phyloP scores from a whole-genome alignment of 2,329 filamentous ascomycete species.

The Scedosporium aurantiacum region DNA sequence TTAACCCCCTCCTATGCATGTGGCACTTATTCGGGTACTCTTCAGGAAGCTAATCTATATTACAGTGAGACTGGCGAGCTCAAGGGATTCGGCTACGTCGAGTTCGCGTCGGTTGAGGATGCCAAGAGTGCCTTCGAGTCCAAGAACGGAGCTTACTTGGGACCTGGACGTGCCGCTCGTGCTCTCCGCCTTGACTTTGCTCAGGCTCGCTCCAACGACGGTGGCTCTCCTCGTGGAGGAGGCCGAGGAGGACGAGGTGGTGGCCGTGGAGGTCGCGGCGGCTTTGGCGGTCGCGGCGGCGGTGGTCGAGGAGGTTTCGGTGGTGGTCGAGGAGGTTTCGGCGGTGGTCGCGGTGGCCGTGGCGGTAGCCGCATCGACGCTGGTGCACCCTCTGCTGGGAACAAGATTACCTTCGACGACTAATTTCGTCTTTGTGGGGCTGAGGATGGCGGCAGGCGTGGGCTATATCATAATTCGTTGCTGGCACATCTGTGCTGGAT shows the following conservation, averaged over 20 bases:
- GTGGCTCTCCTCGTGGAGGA: constrained; percentile 35
- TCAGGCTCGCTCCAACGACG: constrained; percentile 44
- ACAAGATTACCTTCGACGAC: constrained; percentile 62
- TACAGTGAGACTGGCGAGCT: constrained; percentile 63
- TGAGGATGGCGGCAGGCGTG: constrained; percentile 18
- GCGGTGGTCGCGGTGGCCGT: constrained; percentile 39
- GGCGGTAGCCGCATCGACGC: constrained; percentile 19
- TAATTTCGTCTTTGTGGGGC: constrained; percentile 5
- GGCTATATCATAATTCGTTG: constrained; percentile 25
- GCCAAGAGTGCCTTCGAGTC: constrained; percentile 63
- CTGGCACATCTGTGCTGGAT: constrained; percentile 33
- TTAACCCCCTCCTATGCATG: constrained; percentile 11
- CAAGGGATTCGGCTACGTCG: constrained; percentile 90
- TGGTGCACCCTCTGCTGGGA: constrained; percentile 30
- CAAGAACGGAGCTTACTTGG: constrained; percentile 55
- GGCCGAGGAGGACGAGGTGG: constrained; percentile 39
- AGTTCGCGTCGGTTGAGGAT: constrained; percentile 72
- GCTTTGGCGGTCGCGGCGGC: constrained; percentile 39
- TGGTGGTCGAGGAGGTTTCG: constrained; percentile 29
- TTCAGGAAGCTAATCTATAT: constrained; percentile 15
- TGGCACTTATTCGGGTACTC: constrained; percentile 10
- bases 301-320: constrained; percentile 33
- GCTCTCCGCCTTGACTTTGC: constrained; percentile 76
- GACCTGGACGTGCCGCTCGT: constrained; percentile 58
- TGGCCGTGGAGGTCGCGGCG: constrained; percentile 29